phyloP scores from a whole-genome alignment of 179 eudicot genomes.

The Sideroxylon spinosum region DNA sequence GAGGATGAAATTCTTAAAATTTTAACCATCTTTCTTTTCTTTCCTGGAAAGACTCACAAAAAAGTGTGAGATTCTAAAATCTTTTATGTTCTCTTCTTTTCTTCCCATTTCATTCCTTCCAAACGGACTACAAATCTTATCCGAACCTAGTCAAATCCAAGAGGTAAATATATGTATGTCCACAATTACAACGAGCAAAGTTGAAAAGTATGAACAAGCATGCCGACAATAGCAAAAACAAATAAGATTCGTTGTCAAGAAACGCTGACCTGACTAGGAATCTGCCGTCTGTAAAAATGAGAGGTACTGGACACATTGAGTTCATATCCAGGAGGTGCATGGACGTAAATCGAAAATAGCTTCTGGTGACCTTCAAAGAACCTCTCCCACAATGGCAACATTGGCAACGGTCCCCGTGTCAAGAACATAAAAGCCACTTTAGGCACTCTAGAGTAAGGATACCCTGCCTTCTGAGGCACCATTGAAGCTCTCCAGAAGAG shows the following conservation, averaged over 20 bases:
- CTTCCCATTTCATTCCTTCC: not conserved
- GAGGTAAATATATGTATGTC: not conserved
- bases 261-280: constrained; percentile 66
- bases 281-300: constrained; percentile 61
- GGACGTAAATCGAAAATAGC: constrained; percentile 66
- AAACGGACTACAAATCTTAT: no score
- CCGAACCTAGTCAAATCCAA: not conserved
- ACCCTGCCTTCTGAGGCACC: constrained; percentile 57
- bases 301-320: constrained; percentile 56
- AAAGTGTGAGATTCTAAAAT: no score
- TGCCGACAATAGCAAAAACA: no score
- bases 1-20: no score
- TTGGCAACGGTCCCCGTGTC: constrained; percentile 73
- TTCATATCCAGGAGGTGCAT: constrained; percentile 53
- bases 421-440: constrained; percentile 86
- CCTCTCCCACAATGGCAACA: constrained; percentile 89
- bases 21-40: no score
- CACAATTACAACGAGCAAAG: not conserved
- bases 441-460: constrained; percentile 59
- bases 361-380: constrained; percentile 64
- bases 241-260: not conserved
- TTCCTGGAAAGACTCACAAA: no score
- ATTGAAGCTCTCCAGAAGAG: constrained; percentile 86
- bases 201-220: not conserved
- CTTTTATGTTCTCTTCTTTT: no score